phyloP scores from a whole-genome alignment of 306 rosid genomes.

The Casuarina cunninghamiana region DNA sequence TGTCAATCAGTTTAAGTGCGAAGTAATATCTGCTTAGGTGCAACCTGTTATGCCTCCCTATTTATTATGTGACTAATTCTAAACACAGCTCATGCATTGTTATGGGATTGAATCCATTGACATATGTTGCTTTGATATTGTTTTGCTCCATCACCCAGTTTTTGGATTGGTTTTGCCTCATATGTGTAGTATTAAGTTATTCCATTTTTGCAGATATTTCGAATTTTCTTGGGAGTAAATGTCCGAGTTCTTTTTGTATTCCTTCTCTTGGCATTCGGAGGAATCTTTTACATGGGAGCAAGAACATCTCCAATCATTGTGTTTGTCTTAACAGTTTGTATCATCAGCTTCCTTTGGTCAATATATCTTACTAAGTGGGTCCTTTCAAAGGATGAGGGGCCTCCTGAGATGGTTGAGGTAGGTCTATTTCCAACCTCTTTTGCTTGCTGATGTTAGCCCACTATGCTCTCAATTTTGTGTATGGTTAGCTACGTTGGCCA shows the following conservation, averaged over 20 bases:
- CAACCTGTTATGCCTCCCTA: not conserved
- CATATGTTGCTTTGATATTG: not conserved
- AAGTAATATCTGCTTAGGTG: not conserved
- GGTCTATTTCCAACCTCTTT: slow-evolving; percentile 32
- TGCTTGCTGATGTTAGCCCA: not conserved
- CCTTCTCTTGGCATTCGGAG: slow-evolving; percentile 69
- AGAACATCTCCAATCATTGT: slow-evolving; percentile 81
- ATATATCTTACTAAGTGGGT: slow-evolving; percentile 89
- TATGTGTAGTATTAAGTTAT: slow-evolving; percentile 13
- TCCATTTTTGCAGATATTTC: slow-evolving; percentile 68
- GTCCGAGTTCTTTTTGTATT: slow-evolving; percentile 64
- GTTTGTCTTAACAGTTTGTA: slow-evolving; percentile 85
- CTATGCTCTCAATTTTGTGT: not conserved
- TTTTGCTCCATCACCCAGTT: slow-evolving; percentile 4
- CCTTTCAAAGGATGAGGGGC: slow-evolving; percentile 97
- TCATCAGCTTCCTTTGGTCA: slow-evolving; percentile 81
- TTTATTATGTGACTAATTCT: not conserved
- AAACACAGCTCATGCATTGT: not conserved
- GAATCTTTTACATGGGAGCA: slow-evolving; percentile 86
- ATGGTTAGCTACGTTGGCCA: not conserved
- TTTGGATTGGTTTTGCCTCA: not conserved
- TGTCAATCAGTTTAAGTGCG: not conserved
- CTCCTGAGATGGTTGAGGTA: slow-evolving; percentile 98
- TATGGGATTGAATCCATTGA: not conserved
- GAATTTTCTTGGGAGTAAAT: slow-evolving; percentile 70